Evolutionary conservation across 305 asterid species (phyloP).

Genomic region (Fraxinus xanthoxyloides): DNA sequence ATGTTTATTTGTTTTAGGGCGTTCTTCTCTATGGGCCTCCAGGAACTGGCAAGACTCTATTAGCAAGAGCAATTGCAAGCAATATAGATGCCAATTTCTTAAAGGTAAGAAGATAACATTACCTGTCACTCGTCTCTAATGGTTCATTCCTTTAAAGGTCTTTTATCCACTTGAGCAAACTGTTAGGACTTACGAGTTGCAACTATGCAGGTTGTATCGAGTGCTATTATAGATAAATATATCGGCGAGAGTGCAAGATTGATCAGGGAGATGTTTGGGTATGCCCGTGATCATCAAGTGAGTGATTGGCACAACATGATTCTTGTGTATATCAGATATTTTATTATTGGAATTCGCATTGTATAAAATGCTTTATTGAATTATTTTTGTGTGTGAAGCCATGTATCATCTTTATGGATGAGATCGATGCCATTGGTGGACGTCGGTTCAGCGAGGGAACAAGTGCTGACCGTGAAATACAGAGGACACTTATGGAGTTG

Average conservation of each 20-base stretch:
- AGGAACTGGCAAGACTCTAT: conserved; percentile 92
- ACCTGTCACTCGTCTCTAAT: neutral
- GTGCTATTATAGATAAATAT: conserved; percentile 95
- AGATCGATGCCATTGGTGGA: conserved; percentile 84
- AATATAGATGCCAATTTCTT: conserved; percentile 95
- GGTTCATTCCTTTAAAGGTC: neutral
- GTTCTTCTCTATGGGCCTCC: conserved; percentile 98
- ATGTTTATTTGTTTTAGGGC: conserved; percentile 49
- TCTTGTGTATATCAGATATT: neutral
- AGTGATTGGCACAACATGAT: neutral
- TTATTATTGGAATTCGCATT: neutral
- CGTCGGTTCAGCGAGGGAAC: conserved; percentile 93
- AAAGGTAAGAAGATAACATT: conserved; percentile 41
- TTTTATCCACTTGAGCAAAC: neutral
- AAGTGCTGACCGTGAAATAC: conserved; percentile 93
- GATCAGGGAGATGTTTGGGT: conserved; percentile 91
- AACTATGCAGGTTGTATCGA: conserved; percentile 75
- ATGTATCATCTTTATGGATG: conserved; percentile 82
- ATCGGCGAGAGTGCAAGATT: conserved; percentile 97
- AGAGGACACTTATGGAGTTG: conserved; percentile 87
- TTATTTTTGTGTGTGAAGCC: conserved; percentile 47
- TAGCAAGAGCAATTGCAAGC: conserved; percentile 97
- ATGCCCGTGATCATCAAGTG: conserved; percentile 99
- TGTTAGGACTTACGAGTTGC: conserved; percentile 12
- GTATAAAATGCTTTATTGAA: neutral